Conservation (phyloP, 2,329 filamentous ascomycete species). For the Aspergillus piperis region DNA sequence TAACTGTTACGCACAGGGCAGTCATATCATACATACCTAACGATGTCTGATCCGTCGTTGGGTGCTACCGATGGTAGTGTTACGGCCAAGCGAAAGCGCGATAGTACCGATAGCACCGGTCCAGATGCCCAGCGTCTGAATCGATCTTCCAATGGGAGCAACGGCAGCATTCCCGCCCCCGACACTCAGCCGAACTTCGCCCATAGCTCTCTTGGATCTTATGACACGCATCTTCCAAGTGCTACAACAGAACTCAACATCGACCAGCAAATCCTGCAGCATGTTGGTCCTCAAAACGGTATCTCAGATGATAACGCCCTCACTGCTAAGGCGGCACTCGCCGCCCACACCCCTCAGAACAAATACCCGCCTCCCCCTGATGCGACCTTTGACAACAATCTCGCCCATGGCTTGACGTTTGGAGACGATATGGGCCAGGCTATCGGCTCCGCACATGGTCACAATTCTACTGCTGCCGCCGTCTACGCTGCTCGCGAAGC, state of each 20-base stretch:
- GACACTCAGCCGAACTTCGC: slow-evolving; percentile 38
- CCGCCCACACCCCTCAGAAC: slow-evolving; percentile 46
- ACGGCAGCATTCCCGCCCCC: slow-evolving; percentile 38
- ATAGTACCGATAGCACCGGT: slow-evolving; percentile 41
- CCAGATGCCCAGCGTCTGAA: slow-evolving; percentile 44
- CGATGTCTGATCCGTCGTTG: slow-evolving; percentile 44
- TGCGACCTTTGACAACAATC: slow-evolving; percentile 40
- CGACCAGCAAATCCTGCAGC: slow-evolving; percentile 51
- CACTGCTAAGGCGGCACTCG: slow-evolving; percentile 50
- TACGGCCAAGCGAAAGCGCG: slow-evolving; percentile 45
- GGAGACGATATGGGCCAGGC: slow-evolving; percentile 44
- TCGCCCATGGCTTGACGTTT: slow-evolving; percentile 39
- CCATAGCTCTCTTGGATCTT: slow-evolving; percentile 37
- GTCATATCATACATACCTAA: slow-evolving; percentile 6
- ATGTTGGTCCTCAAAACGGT: slow-evolving; percentile 56
- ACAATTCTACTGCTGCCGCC: slow-evolving; percentile 62
- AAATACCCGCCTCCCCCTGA: slow-evolving; percentile 49
- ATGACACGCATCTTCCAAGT: slow-evolving; percentile 41
- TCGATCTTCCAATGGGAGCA: slow-evolving; percentile 43
- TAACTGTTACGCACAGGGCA: background rate
- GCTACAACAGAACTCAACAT: slow-evolving; percentile 44
- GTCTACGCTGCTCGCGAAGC: slow-evolving; percentile 55
- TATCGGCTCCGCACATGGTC: slow-evolving; percentile 40
- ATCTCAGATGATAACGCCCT: slow-evolving; percentile 50
- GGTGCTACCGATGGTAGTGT: slow-evolving; percentile 36